These are phyloP conservation scores for Pythium monospermum DNA, from an alignment of 352 stramenopile species.

Conservation along the genomic window DNA sequence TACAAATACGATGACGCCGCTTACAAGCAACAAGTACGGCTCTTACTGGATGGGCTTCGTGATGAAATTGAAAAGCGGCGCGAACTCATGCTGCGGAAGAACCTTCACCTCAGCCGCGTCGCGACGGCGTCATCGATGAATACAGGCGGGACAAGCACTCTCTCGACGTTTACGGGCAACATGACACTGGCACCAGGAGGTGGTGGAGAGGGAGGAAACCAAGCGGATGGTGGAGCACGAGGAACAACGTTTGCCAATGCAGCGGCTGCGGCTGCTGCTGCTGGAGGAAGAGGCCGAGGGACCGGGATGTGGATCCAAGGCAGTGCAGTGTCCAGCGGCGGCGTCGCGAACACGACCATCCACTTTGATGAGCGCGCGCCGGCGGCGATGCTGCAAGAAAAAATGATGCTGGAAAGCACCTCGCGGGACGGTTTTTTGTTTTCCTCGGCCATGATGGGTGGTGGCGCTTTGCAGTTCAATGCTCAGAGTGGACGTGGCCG, in stretches of 20 bases:
- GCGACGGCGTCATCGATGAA: constrained; percentile 14
- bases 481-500: background rate
- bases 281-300: too few species aligned
- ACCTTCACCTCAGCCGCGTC: constrained; percentile 29
- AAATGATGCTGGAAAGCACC: constrained; percentile 17
- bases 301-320: constrained; percentile 17
- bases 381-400: constrained; percentile 13
- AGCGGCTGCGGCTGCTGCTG: too few species aligned
- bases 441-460: constrained; percentile 2
- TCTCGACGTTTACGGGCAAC: too few species aligned
- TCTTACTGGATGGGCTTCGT: constrained; percentile 69
- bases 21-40: constrained; percentile 64
- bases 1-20: constrained; percentile 68
- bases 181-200: background rate
- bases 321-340: constrained; percentile 11
- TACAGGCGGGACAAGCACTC: too few species aligned
- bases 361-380: constrained; percentile 21
- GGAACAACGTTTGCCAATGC: background rate
- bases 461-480: background rate
- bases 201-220: too few species aligned
- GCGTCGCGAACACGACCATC: constrained; percentile 2
- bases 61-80: constrained; percentile 84
- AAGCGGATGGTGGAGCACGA: too few species aligned
- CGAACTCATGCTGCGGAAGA: constrained; percentile 55
- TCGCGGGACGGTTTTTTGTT: constrained; percentile 10